Conservation (phyloP, 176 grass and related monocot species). For the Elaeis guineensis region DNA sequence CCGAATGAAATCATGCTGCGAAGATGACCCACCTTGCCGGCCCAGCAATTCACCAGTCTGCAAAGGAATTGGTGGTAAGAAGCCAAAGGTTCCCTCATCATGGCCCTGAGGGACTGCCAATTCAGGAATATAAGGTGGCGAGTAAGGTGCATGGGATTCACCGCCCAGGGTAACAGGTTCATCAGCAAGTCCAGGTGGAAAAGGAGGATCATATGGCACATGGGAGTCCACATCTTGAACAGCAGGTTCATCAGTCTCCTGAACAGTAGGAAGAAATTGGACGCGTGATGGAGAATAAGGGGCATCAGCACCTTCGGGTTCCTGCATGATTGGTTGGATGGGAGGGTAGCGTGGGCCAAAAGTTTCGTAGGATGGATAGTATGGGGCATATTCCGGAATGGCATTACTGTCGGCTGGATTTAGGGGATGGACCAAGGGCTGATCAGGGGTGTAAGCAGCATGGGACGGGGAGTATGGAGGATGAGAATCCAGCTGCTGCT, state of each 20-base stretch:
- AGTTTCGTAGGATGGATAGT: conserved; percentile 29
- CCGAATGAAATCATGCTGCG: conserved; percentile 41
- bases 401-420: conserved; percentile 23
- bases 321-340: conserved; percentile 20
- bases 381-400: conserved; percentile 42
- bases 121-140: not conserved
- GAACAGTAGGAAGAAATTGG: not conserved
- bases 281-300: not conserved
- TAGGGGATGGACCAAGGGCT: conserved; percentile 25
- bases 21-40: conserved; percentile 44
- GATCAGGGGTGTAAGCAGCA: conserved; percentile 16
- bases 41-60: conserved; percentile 31
- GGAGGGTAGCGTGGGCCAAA: conserved; percentile 14
- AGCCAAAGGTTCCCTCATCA: conserved; percentile 30
- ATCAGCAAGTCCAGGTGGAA: conserved; percentile 20
- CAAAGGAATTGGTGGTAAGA: conserved; percentile 30
- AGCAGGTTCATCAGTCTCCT: conserved; percentile 9
- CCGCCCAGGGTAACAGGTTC: not conserved
- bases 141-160: conserved; percentile 1
- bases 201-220: conserved; percentile 13
- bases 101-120: conserved; percentile 11
- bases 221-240: conserved; percentile 7
- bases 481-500: conserved; percentile 29
- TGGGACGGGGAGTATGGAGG: conserved; percentile 39
- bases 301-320: conserved; percentile 17